Base-by-base conservation (phyloP, 441 rosid genomes). In the Populus hybrid region DNA sequence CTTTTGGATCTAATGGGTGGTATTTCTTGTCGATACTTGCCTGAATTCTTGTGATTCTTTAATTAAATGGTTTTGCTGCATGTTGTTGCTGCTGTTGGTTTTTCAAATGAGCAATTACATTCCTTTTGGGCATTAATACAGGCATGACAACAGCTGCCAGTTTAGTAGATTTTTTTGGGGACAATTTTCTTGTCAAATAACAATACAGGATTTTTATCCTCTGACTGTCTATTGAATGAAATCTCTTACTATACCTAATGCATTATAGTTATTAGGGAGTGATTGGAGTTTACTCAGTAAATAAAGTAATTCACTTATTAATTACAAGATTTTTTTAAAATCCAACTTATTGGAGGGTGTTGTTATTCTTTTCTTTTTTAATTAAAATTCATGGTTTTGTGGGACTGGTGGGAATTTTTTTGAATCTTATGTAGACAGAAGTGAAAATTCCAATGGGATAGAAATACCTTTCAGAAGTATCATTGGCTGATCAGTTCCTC, bases 1-100 rank as follows among this genome's bases (percentile, higher is more conserved):
- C 54, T 35, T 34, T 77, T 8, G 32, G 70, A 76, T 69, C 24
- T 24, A 57, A 11, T 34, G 34, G 34, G 21, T 32, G 23, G 8
- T 70, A 2, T 78, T 76, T 61, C 59, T 66, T 66, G 20, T 35
- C 2, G 16, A 73, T 73, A 67, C 32, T 67, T 84, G 76, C 76
- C 57, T 34, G 70, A 64, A 69, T 68, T 23, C 2, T 74, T 63
- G 24, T 40, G 67, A 74, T 36, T 77, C 73, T 36, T 64, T 20
- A 46, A 18, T 54, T 21, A 71, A 74, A 70, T 65, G 67, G 14
- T 26, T 76, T 76, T 65, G 23, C 75, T 12, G n/a, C 5, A 10
- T 40, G 70, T 24, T 57, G 8, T 20, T 46, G 65, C n/a, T 38
- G 46, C 1, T 21, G 14, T 73, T 26, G 77, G 64, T 18, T 59